Conservation (phyloP, 257 asterid genomes). For the Fraxinus anomala region DNA sequence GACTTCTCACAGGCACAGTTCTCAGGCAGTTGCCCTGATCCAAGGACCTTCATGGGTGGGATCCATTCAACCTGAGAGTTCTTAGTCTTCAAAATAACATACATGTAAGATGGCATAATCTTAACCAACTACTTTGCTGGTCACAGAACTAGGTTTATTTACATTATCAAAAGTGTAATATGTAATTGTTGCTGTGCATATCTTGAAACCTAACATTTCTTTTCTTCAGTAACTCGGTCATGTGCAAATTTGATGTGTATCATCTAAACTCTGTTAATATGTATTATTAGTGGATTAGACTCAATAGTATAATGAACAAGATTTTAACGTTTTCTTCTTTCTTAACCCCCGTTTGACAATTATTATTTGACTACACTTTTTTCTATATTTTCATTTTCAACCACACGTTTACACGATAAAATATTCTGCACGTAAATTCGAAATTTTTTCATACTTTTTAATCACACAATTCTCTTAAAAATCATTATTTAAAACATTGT, state of each 20-base stretch:
- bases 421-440: too few relatives aligned
- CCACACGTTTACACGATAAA: too few relatives aligned
- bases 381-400: too few relatives aligned
- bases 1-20: slow-evolving; percentile 92
- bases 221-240: not conserved
- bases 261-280: not conserved
- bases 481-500: too few relatives aligned
- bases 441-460: too few relatives aligned
- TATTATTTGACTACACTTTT: too few relatives aligned
- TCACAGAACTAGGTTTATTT: not conserved
- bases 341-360: too few relatives aligned
- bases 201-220: not conserved
- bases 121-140: not conserved
- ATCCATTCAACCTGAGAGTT: slow-evolving; percentile 46
- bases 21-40: slow-evolving; percentile 81
- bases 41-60: slow-evolving; percentile 85
- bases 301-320: too few relatives aligned
- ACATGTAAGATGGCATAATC: not conserved
- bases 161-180: not conserved
- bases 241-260: not conserved
- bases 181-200: not conserved
- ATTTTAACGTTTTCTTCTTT: too few relatives aligned
- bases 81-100: not conserved
- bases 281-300: too few relatives aligned
- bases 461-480: too few relatives aligned